Conservation (phyloP, 140 eudicot genomes). For the Flaveria floridana region DNA sequence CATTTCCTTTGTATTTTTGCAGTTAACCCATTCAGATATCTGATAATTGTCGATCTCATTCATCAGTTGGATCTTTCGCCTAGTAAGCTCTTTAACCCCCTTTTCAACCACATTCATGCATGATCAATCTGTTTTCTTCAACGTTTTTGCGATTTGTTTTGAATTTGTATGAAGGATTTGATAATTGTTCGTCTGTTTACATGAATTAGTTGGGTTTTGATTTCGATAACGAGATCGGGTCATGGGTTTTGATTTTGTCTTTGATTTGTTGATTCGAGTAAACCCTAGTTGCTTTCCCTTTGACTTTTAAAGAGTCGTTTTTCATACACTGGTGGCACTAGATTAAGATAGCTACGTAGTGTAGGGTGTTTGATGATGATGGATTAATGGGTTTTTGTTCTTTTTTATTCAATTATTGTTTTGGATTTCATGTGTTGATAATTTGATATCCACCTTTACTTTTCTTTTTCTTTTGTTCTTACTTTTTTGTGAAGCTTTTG, state of each 20-base stretch:
- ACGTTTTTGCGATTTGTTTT: not conserved
- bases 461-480: not conserved
- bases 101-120: conserved; percentile 12
- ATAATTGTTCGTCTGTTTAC: not conserved
- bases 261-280: conserved; percentile 3
- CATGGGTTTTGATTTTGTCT: not conserved
- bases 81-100: conserved; percentile 21
- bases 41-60: not conserved
- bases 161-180: not conserved
- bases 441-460: not conserved
- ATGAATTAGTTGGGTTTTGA: not conserved
- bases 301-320: not conserved
- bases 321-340: not conserved
- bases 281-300: conserved; percentile 6
- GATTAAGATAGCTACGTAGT: conserved; percentile 4
- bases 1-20: not conserved
- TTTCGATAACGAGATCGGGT: conserved; percentile 5
- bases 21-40: not conserved
- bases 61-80: conserved; percentile 2
- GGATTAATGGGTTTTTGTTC: not conserved
- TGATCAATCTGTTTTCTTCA: conserved; percentile 23
- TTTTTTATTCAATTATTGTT: conserved; percentile 13
- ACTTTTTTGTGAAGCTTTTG: conserved; percentile 11
- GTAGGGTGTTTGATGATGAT: conserved; percentile 1
- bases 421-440: not conserved